Conservation (phyloP, 2,329 filamentous ascomycete genomes). For the Fusarium chuoi region DNA sequence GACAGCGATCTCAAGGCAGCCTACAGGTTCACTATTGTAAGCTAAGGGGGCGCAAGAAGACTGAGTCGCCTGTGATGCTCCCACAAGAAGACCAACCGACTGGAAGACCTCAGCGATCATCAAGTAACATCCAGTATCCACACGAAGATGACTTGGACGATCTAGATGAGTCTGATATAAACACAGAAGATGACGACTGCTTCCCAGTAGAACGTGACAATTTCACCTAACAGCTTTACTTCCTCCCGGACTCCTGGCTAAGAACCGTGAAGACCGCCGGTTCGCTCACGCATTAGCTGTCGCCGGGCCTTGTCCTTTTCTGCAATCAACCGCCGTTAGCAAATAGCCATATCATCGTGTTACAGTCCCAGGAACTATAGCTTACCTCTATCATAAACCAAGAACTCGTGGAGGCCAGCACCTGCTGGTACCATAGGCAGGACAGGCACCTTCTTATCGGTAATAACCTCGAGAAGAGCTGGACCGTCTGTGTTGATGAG, state of each 20-base stretch:
- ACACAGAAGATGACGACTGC: too few relatives aligned
- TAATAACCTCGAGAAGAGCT: conserved; percentile 89
- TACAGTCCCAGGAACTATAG: not conserved
- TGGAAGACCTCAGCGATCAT: too few relatives aligned
- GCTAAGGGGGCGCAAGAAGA: too few relatives aligned
- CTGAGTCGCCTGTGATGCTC: too few relatives aligned
- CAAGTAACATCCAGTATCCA: too few relatives aligned
- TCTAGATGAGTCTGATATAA: too few relatives aligned
- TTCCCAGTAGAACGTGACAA: not conserved
- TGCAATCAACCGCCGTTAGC: conserved; percentile 47
- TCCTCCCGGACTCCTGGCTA: not conserved
- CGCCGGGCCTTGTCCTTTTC: conserved; percentile 75
- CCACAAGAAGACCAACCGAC: too few relatives aligned
- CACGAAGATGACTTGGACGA: too few relatives aligned
- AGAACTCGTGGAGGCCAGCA: conserved; percentile 88
- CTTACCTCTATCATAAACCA: conserved; percentile 57
- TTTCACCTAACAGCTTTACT: not conserved
- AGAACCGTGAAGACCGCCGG: conserved; percentile 58
- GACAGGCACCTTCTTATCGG: conserved; percentile 91
- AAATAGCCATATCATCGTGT: not conserved
- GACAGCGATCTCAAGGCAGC: too few relatives aligned
- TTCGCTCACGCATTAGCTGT: conserved; percentile 73
- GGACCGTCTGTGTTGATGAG: conserved; percentile 89
- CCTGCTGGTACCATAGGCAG: conserved; percentile 96
- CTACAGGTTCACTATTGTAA: too few relatives aligned